Conservation (phyloP, 768 basidiomycete species). For the Russula olivacea region DNA sequence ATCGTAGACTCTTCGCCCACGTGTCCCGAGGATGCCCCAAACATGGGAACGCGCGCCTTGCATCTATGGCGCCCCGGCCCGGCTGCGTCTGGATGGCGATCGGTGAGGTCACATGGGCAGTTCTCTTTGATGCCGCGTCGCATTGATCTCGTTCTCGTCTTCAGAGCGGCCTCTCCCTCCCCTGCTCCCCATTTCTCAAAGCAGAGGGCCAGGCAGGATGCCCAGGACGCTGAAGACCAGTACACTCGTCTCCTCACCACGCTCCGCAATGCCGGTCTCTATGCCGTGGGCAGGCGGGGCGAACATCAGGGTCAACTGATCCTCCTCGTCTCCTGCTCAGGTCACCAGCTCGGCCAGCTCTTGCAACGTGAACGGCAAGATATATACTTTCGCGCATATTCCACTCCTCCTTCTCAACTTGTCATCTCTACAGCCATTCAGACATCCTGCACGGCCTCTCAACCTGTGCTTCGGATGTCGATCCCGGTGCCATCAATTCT, state of each 20-base stretch:
- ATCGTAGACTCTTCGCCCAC: too few species aligned
- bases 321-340: conserved; percentile 68
- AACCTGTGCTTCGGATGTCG: conserved; percentile 41
- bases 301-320: conserved; percentile 69
- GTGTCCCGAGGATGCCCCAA: too few species aligned
- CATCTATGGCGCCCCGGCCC: too few species aligned
- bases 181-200: conserved; percentile 42
- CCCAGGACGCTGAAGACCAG: conserved; percentile 59
- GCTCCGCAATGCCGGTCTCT: conserved; percentile 57
- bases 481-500: conserved; percentile 47
- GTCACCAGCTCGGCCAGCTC: conserved; percentile 53
- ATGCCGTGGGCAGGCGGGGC: conserved; percentile 71
- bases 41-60: too few species aligned
- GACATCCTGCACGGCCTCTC: conserved; percentile 75
- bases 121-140: conserved; percentile 48
- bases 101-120: too few species aligned
- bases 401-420: neutral
- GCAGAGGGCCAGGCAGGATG: conserved; percentile 54
- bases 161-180: conserved; percentile 42
- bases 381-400: neutral
- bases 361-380: conserved; percentile 70
- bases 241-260: conserved; percentile 59
- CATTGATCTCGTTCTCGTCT: conserved; percentile 71
- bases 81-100: too few species aligned
- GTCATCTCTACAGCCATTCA: conserved; percentile 44